Evolutionary conservation across 1,284 basidiomycete genomes (phyloP).

Genomic region (Peniophora sp.): DNA sequence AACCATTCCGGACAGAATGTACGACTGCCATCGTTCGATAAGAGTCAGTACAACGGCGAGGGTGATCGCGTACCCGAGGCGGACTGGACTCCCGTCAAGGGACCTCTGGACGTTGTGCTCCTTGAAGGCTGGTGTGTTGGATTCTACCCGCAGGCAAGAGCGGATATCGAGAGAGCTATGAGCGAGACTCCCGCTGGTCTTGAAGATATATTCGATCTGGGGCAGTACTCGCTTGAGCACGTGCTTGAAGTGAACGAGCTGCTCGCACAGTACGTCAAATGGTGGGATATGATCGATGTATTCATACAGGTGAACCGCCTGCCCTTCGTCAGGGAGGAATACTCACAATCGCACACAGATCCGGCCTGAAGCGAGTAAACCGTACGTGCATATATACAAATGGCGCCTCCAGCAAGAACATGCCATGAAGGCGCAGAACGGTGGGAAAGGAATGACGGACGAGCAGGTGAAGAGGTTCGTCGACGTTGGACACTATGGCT

Average conservation of each 20-base stretch:
- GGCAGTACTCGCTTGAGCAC: constrained; percentile 32
- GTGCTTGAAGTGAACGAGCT: constrained; percentile 55
- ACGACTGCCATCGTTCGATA: constrained; percentile 79
- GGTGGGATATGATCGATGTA: constrained; percentile 63
- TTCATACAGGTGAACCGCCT: constrained; percentile 55
- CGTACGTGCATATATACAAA: constrained; percentile 55
- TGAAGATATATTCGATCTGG: constrained; percentile 27
- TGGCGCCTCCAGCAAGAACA: constrained; percentile 88
- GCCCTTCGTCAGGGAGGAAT: background rate
- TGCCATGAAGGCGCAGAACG: constrained; percentile 75
- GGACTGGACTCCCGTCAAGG: constrained; percentile 29
- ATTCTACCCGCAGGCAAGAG: constrained; percentile 48
- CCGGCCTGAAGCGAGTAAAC: constrained; percentile 33
- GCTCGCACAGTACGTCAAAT: constrained; percentile 47
- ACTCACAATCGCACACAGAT: constrained; percentile 31
- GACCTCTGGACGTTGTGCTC: constrained; percentile 77
- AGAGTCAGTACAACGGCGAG: constrained; percentile 69
- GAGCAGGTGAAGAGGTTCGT: constrained; percentile 64
- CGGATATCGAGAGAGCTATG: constrained; percentile 35
- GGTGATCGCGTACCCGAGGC: constrained; percentile 66
- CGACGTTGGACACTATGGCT: background rate
- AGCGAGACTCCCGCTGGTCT: constrained; percentile 29
- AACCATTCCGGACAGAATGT: constrained; percentile 30
- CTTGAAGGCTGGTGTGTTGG: constrained; percentile 84
- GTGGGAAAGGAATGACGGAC: constrained; percentile 82